These are phyloP conservation scores for Dactylellina drechsleri DNA, from an alignment of 2,329 filamentous ascomycete genomes.

Conservation along the genomic window DNA sequence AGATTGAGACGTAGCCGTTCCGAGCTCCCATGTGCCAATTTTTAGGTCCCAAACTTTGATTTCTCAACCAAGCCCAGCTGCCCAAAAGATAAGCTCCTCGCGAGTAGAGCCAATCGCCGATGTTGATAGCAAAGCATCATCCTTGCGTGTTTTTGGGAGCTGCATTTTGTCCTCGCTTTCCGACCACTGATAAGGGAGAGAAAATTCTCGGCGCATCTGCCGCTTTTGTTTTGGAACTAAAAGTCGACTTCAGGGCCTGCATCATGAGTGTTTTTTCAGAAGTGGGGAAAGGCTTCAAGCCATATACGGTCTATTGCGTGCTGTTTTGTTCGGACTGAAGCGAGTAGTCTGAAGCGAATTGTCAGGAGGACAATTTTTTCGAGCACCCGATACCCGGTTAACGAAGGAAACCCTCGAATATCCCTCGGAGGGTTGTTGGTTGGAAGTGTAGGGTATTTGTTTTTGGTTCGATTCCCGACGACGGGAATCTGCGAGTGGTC, in stretches of 20 bases:
- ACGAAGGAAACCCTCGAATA: too few species aligned
- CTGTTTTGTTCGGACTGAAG: too few species aligned
- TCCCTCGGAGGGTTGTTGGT: too few species aligned
- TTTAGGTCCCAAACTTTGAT: constrained; percentile 34
- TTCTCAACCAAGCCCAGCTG: constrained; percentile 43
- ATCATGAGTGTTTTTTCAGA: not conserved
- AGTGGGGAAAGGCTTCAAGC: too few species aligned
- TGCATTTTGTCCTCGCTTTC: constrained; percentile 6
- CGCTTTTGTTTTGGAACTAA: constrained; percentile 3
- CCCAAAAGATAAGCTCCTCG: constrained; percentile 51
- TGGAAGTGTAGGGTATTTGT: not conserved
- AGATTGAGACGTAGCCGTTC: constrained; percentile 11
- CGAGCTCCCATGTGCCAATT: constrained; percentile 39
- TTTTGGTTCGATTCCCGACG: constrained; percentile 1
- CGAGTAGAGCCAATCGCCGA: constrained; percentile 42
- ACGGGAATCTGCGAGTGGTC: not conserved
- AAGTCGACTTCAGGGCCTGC: not conserved
- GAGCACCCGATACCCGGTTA: too few species aligned
- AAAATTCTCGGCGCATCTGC: constrained; percentile 5
- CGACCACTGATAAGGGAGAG: constrained; percentile 29
- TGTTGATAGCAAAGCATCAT: constrained; percentile 22
- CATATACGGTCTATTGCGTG: too few species aligned
- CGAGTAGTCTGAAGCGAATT: too few species aligned
- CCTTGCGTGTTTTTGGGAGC: constrained; percentile 19
- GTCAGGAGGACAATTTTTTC: too few species aligned